Percentiles rank a stretch among this genome's conserved stretches.
These are phyloP conservation scores for Ascochyta koolunga DNA, from an alignment of 2,329 filamentous ascomycete species.

Conservation along the genomic window DNA sequence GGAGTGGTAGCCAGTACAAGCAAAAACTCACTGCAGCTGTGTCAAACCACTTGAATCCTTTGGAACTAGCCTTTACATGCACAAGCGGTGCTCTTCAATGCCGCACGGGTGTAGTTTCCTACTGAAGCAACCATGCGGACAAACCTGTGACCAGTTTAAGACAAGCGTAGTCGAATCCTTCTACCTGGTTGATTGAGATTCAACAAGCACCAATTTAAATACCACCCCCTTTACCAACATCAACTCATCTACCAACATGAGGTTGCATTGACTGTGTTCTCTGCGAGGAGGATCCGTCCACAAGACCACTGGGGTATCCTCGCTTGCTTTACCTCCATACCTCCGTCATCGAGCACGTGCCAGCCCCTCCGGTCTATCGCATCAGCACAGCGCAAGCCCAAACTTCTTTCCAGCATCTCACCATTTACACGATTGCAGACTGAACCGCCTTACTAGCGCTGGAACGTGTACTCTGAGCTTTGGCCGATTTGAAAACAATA, in stretches of 20 bases:
- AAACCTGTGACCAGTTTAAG: background rate
- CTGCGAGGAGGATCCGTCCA: background rate
- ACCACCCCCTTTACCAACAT: background rate
- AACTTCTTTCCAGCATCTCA: conserved; percentile 14
- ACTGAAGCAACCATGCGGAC: background rate
- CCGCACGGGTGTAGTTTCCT: background rate
- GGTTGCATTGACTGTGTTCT: background rate
- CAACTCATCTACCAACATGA: background rate
- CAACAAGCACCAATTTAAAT: background rate
- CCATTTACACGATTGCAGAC: conserved; percentile 5
- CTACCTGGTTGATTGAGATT: background rate
- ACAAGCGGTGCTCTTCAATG: background rate
- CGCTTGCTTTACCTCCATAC: conserved; percentile 16
- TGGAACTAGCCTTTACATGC: background rate
- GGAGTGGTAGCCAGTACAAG: background rate
- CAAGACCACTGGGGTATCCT: conserved; percentile 5
- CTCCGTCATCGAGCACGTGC: conserved; percentile 24
- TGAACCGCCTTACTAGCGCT: background rate
- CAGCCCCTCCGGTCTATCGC: conserved; percentile 16
- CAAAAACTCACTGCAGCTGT: background rate
- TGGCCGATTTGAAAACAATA: background rate
- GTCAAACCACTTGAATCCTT: background rate
- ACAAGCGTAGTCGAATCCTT: background rate
- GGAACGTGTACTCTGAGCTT: background rate
- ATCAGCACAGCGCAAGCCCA: conserved; percentile 18